Evolutionary conservation across 306 rosid species (phyloP), one percentile per base, ranked within the genome.

Genomic region (Cicer yamashitae): DNA sequence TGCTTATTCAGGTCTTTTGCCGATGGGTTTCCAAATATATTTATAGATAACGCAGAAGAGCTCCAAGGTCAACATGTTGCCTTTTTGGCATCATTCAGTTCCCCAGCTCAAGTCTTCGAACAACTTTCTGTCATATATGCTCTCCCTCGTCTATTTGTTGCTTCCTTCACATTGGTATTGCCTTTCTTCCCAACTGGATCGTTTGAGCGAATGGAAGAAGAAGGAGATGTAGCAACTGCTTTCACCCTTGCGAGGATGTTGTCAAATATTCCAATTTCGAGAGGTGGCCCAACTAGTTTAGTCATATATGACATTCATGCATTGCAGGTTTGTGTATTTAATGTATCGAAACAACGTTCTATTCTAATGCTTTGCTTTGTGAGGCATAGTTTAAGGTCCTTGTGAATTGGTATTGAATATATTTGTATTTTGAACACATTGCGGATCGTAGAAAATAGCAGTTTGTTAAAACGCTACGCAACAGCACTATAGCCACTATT

Each of bases 121-220:
- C 99, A 94, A 79, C 92, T 94, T 52, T 94, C 99, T 34, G 99
- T 92, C 38, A 85, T 90, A 65, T 94, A 92, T 77, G 93, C 96
- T 67, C 96, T 94, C 61, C 96, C 99, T 0, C 92, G 96, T 47
- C 84, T 94, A 60, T 94, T 94, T 75, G 91, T 89, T 78, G 97
- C 98, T 59, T 94, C 99, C 72, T 94, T 92, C 88, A 86, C 97
- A 14, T 81, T 94, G 81, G 99, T 94, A 3, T 83, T 94, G 89
- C 99, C 99, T 71, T 94, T 94, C 82, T 94, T 94, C 77, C 99
- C 99, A 25, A 94, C 97, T 46, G 99, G 99, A 68, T 91, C 99
- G 52, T 92, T 94, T 82, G 99, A 94, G 84, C 91, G 99, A 10
- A 94, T 94, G 99, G 99, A 94, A 83, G 99, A 94, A 82, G 99